These are phyloP conservation scores for Stephanocyclus meneghinianus DNA, from an alignment of 352 stramenopile species.

Conservation along the genomic window DNA sequence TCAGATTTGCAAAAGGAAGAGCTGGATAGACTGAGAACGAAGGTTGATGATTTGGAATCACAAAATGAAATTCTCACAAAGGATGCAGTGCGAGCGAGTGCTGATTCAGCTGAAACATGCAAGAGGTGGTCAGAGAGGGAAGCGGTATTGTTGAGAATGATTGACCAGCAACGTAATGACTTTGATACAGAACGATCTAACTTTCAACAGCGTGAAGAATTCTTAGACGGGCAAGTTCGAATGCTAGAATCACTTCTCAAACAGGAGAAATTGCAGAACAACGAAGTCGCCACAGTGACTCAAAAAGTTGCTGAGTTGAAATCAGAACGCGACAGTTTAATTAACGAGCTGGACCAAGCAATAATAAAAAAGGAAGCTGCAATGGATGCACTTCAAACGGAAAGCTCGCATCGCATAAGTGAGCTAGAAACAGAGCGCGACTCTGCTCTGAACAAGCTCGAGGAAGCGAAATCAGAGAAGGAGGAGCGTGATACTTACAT, in stretches of 20 bases:
- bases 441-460: neutral
- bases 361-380: neutral
- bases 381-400: constrained; percentile 20
- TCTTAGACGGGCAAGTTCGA: constrained; percentile 2
- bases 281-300: neutral
- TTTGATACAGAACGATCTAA: constrained; percentile 16
- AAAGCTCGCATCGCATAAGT: constrained; percentile 16
- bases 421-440: constrained; percentile 15
- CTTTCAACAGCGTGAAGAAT: constrained; percentile 19
- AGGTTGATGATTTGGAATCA: constrained; percentile 2
- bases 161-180: constrained; percentile 12
- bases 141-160: neutral
- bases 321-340: constrained; percentile 8
- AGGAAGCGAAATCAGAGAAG: constrained; percentile 9
- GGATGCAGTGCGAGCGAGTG: neutral
- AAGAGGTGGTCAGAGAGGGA: constrained; percentile 1
- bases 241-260: constrained; percentile 25
- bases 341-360: neutral
- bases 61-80: neutral
- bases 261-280: constrained; percentile 12
- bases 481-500: neutral
- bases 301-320: constrained; percentile 2
- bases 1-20: neutral
- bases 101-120: neutral
- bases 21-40: neutral